Base-by-base conservation (phyloP, 2,329 filamentous ascomycete species). In the Blastomyces emzantsi region DNA sequence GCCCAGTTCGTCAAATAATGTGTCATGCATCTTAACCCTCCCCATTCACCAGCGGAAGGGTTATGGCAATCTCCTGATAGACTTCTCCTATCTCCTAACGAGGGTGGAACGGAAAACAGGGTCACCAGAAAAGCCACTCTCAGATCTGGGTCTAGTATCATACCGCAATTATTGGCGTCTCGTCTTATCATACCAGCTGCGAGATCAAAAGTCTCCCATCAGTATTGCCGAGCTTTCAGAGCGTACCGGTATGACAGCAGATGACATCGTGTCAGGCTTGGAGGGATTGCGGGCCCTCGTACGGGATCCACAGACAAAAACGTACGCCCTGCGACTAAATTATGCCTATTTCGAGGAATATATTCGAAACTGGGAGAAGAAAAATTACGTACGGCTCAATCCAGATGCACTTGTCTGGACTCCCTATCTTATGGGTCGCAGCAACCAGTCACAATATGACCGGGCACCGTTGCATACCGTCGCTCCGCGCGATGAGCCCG, bases 101-200 rank as follows among this genome's bases (percentile, higher is more conserved):
- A 86, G 92, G 61, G 90, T 95, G 0, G 94, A 99, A 76, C 85
- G 88, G 70, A 96, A 97, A 76, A 95, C 92, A 0, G 94, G 94
- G 11, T 97, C 93, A 1, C 94, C 94, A 0, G 94, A 99, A 75
- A 99, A 99, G 76, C 94, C 94, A 0, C 82, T 99, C 3, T 97
- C 94, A 0, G 94, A 99, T 73, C 97, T 99, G 91, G 94, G 94
- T 2, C 78, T 99, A 49, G 93, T 97, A 3, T 97, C 93, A 1
- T 99, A 99, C 73, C 87, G 94, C 55, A 97, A 96, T 70, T 99
- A 99, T 75, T 99, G 94, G 94, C 88, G 94, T 25, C 80, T 96
- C 11, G 83, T 96, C 2, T 80, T 99, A 62, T 97, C 92, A 72
- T 88, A 90, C 66, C 90, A 96, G 69, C 82, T 99, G 7, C 80